These are phyloP conservation scores for Suhomyces sp. DNA, from an alignment of 805 yeast genomes.

Conservation along the genomic window DNA sequence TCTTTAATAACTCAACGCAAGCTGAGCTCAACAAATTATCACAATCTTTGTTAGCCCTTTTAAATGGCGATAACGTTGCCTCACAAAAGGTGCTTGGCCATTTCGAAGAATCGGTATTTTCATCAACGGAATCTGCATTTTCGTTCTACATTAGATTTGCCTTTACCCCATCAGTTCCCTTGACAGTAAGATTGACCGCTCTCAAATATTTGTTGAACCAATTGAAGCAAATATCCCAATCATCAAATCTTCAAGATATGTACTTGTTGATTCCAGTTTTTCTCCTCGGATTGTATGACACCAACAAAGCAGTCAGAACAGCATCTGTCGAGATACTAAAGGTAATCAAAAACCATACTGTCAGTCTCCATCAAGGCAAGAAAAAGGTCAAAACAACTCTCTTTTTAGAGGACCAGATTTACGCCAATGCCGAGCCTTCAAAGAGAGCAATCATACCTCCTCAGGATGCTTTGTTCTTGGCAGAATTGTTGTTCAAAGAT, in stretches of 20 bases:
- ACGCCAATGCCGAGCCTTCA: slow-evolving; percentile 46
- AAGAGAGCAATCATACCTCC: slow-evolving; percentile 59
- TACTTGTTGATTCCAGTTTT: slow-evolving; percentile 60
- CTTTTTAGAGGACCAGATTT: slow-evolving; percentile 54
- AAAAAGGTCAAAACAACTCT: slow-evolving; percentile 33
- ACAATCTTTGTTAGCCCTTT: slow-evolving; percentile 33
- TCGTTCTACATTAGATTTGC: slow-evolving; percentile 60
- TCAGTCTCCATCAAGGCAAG: slow-evolving; percentile 28
- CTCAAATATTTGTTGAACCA: slow-evolving; percentile 39
- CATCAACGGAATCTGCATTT: slow-evolving; percentile 41
- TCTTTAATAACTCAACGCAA: slow-evolving; percentile 31
- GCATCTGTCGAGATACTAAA: slow-evolving; percentile 20
- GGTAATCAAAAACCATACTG: slow-evolving; percentile 30
- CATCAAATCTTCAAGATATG: slow-evolving; percentile 30
- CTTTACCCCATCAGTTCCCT: slow-evolving; percentile 57
- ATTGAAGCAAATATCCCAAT: slow-evolving; percentile 26
- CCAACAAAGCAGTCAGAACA: slow-evolving; percentile 49
- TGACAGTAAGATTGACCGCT: slow-evolving; percentile 51
- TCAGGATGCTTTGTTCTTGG: slow-evolving; percentile 52
- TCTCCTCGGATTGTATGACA: slow-evolving; percentile 51
- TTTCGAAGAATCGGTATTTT: slow-evolving; percentile 27
- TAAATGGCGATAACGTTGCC: slow-evolving; percentile 4
- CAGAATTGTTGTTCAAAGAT: slow-evolving; percentile 25
- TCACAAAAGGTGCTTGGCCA: slow-evolving; percentile 10
- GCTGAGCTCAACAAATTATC: slow-evolving; percentile 42